Conservation (phyloP, 2,329 filamentous ascomycete genomes). For the Thermoascus crustaceus region DNA sequence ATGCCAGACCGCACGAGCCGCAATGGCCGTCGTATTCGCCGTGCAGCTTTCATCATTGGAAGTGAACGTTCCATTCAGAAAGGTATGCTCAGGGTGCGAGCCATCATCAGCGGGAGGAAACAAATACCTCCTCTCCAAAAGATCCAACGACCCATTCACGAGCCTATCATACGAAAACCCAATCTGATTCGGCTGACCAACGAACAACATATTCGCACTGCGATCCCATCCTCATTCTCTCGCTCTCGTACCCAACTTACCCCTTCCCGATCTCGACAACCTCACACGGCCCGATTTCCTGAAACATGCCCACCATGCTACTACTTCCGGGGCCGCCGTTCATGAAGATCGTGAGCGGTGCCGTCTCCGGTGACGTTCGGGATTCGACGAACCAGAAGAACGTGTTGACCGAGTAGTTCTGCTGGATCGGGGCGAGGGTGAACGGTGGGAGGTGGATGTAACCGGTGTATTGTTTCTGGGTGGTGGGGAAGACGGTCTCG, state of each 20-base stretch:
- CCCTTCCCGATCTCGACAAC: slow-evolving; percentile 34
- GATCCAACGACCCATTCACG: slow-evolving; percentile 35
- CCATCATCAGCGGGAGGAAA: slow-evolving; percentile 23
- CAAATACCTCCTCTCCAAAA: slow-evolving; percentile 23
- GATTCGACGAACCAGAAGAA: slow-evolving; percentile 39
- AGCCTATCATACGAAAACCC: slow-evolving; percentile 43
- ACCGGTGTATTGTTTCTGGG: slow-evolving; percentile 41
- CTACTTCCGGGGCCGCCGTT: slow-evolving; percentile 47
- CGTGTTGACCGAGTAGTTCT: slow-evolving; percentile 18
- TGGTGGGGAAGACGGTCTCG: slow-evolving; percentile 52
- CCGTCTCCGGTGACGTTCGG: slow-evolving; percentile 35
- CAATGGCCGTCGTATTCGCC: slow-evolving; percentile 31
- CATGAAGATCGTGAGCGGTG: slow-evolving; percentile 45
- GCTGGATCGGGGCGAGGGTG: slow-evolving; percentile 19
- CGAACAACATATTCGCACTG: slow-evolving; percentile 32
- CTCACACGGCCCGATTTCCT: slow-evolving; percentile 40
- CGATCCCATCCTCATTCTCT: slow-evolving; percentile 29
- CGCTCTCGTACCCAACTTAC: slow-evolving; percentile 35
- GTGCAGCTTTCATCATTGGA: slow-evolving; percentile 37
- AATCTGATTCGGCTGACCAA: slow-evolving; percentile 41
- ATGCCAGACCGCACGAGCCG: slow-evolving; percentile 45
- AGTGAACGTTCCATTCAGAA: slow-evolving; percentile 58
- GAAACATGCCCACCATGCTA: slow-evolving; percentile 46
- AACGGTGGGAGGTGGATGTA: slow-evolving; percentile 6
- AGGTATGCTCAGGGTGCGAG: slow-evolving; percentile 22